Base-by-base conservation (phyloP, 2,329 filamentous ascomycete species). In the Annulohypoxylon truncatum region DNA sequence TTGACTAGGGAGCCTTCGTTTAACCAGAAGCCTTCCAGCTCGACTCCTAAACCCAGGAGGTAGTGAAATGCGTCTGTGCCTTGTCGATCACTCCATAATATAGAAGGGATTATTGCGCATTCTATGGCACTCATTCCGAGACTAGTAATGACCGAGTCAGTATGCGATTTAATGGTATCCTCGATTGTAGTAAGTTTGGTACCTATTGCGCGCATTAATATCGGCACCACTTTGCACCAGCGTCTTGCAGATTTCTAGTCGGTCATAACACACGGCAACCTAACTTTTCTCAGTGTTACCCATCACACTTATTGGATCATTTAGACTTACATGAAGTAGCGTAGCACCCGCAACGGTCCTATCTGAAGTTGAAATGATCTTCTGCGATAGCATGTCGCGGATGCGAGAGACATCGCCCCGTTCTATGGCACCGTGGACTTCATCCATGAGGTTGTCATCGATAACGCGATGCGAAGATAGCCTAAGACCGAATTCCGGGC, bases 141-240 rank as follows among this genome's bases (percentile, higher is more conserved):
- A 7, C 31, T 58, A 51, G 6, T n/a, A 54, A 22, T 15, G 5
- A 22, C 6, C 4, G 15, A 20, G 22, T 66, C 52, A 59, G 50
- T 8, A 29, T 10, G 7, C 15, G 15, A 38, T 20, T 20, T n/a
- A 9, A 40, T 29, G 22, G 9, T 7, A 18, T 20, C 22, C 8
- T 33, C 28, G 12, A 29, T 35, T 38, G 7, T 7, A 18, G 13
- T 38, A 40, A 10, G 33, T 56, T n/a, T n/a, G n/a, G n/a, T 63
- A 69, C 63, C 2, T 2, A 38, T 42, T 1, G 13, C 12, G 6
- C 9, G 42, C 52, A n/a, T 67, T 69, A 26, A 66, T 55, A 50
- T 69, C 57, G 7, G 70, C 66, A 40, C 68, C 70, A 28, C 61
- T 61, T 10, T 65, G 42, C 4, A 71, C 51, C 2, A 69, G 38